Percentiles rank a stretch among this genome's conserved stretches.
phyloP scores from a whole-genome alignment of 2,329 filamentous ascomycete genomes.

The Verticillium zaregamsianum region DNA sequence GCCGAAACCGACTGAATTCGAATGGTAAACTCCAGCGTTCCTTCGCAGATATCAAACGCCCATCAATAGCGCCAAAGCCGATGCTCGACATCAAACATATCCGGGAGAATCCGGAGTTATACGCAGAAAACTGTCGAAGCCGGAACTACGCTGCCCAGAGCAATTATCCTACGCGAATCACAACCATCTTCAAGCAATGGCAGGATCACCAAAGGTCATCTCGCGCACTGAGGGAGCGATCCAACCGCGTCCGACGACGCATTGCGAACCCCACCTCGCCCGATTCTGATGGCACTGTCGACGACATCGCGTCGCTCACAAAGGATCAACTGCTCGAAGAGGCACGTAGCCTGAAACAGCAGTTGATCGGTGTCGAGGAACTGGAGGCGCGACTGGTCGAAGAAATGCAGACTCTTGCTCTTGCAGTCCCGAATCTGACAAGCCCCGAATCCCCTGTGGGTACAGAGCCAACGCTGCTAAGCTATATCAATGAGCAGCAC shows the following conservation, averaged over 20 bases:
- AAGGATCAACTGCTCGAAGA: conserved; percentile 56
- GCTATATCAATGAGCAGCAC: conserved; percentile 74
- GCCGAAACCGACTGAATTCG: not conserved
- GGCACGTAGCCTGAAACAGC: conserved; percentile 60
- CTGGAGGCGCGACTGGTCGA: conserved; percentile 54
- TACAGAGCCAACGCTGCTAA: conserved; percentile 58
- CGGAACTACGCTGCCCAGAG: conserved; percentile 70
- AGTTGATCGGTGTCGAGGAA: conserved; percentile 56
- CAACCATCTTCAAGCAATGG: conserved; percentile 52
- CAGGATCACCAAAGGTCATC: conserved; percentile 56
- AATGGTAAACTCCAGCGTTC: not conserved
- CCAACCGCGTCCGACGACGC: conserved; percentile 58
- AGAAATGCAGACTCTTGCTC: conserved; percentile 71
- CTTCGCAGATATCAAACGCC: conserved; percentile 37
- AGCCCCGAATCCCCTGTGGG: conserved; percentile 71
- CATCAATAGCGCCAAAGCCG: conserved; percentile 72
- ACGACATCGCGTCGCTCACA: conserved; percentile 28
- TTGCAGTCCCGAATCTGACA: conserved; percentile 83
- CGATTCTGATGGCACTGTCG: conserved; percentile 36
- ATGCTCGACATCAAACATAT: conserved; percentile 85
- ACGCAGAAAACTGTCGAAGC: conserved; percentile 77
- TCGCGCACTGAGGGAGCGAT: conserved; percentile 58
- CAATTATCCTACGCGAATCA: conserved; percentile 51
- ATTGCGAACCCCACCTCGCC: conserved; percentile 48
- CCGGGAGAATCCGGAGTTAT: conserved; percentile 74